Evolutionary conservation across 108 stramenopile species (phyloP).

Genomic region (Skeletonema marinoi): DNA sequence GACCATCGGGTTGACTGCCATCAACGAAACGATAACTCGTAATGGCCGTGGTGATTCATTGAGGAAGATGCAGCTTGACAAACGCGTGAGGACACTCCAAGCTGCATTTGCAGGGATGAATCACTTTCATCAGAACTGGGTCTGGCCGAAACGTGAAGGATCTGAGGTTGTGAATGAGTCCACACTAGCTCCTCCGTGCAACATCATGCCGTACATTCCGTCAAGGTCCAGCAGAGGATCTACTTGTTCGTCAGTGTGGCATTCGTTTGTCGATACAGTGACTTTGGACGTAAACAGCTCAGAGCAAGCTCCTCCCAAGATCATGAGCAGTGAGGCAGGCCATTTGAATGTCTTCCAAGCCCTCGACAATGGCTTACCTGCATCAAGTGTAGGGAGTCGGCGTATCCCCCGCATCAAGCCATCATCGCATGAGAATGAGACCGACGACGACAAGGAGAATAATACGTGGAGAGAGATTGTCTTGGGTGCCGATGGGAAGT

Average conservation of each 20-base stretch:
- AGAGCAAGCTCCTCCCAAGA: background rate
- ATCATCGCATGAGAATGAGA: background rate
- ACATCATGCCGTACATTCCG: conserved; percentile 21
- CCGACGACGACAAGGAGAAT: background rate
- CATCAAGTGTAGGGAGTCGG: background rate
- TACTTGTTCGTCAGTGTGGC: conserved; percentile 10
- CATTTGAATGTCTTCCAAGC: conserved; percentile 11
- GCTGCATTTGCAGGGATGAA: background rate
- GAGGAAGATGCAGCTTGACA: background rate
- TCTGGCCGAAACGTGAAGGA: conserved; percentile 18
- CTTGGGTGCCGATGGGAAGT: conserved; percentile 12
- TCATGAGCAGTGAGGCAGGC: background rate
- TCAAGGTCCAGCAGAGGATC: background rate
- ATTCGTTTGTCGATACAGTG: conserved; percentile 8
- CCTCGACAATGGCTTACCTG: background rate
- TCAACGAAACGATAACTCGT: background rate
- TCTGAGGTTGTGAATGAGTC: background rate
- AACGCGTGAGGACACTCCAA: conserved; percentile 4
- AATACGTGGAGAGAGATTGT: conserved; percentile 21
- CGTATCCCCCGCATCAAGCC: conserved; percentile 9
- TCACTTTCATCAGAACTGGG: conserved; percentile 15
- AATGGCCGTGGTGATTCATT: background rate
- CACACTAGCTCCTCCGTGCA: conserved; percentile 19
- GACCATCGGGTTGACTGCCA: conserved; percentile 17
- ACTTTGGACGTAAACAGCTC: background rate